Percentiles rank a stretch among this genome's conserved stretches.
phyloP scores from a whole-genome alignment of 345 rosid species.

The Anastatica hierochuntica region DNA sequence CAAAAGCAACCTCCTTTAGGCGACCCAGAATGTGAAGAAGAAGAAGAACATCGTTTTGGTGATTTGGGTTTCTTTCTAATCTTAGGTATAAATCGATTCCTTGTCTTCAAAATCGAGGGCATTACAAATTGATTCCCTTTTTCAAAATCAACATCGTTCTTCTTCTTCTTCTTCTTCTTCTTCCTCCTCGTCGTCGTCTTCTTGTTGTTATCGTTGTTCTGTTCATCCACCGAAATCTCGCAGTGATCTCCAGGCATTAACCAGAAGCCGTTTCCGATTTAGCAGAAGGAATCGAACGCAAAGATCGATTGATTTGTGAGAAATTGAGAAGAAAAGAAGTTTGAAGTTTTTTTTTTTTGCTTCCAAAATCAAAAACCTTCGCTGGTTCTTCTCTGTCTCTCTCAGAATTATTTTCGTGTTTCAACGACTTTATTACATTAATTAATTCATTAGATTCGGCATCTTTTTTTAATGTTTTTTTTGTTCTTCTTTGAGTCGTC shows the following conservation, averaged over 20 bases:
- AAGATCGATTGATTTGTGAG: neutral
- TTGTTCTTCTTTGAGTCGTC: no score
- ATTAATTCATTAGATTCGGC: no score
- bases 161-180: neutral
- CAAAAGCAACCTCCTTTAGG: conserved; percentile 25
- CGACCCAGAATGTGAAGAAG: conserved; percentile 12
- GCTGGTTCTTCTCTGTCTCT: no score
- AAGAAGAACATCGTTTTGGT: neutral
- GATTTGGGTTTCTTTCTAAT: conserved; percentile 21
- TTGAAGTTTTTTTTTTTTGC: no score
- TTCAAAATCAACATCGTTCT: neutral
- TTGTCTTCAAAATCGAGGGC: conserved; percentile 9
- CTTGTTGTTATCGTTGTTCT: conserved; percentile 12
- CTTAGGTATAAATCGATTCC: conserved; percentile 11
- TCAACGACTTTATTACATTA: no score
- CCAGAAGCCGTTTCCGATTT: conserved; percentile 5
- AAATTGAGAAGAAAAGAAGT: neutral
- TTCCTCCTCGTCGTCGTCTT: conserved; percentile 3
- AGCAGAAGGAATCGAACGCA: neutral
- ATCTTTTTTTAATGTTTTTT: no score
- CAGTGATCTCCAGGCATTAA: conserved; percentile 26
- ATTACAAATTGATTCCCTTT: neutral
- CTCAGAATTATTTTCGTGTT: no score
- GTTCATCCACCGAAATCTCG: conserved; percentile 15
- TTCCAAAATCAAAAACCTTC: no score